Evolutionary conservation across 2,329 filamentous ascomycete species (phyloP).

Genomic region (Ascochyta fabae): DNA sequence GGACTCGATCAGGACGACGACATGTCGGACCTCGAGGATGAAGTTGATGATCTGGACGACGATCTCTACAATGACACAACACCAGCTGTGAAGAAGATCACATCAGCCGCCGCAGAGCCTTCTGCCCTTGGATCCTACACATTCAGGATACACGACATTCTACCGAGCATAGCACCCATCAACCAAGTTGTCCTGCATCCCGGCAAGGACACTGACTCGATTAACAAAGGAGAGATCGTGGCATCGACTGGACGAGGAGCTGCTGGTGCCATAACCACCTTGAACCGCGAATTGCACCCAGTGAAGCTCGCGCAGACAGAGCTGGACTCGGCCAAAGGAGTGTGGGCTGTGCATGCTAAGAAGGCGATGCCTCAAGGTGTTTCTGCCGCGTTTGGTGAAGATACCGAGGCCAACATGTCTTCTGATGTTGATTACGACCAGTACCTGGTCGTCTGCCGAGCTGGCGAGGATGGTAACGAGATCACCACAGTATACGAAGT

Average conservation of each 20-base stretch:
- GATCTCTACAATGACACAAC: conserved; percentile 69
- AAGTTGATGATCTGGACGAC: conserved; percentile 61
- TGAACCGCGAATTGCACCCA: conserved; percentile 80
- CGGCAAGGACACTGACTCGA: conserved; percentile 28
- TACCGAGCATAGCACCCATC: conserved; percentile 81
- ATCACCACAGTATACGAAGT: conserved; percentile 79
- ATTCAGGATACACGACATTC: conserved; percentile 78
- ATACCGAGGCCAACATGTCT: conserved; percentile 47
- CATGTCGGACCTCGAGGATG: conserved; percentile 60
- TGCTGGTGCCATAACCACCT: conserved; percentile 72
- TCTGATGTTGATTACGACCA: conserved; percentile 71
- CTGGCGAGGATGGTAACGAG: conserved; percentile 69
- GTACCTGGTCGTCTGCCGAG: conserved; percentile 82
- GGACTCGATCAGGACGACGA: conserved; percentile 62
- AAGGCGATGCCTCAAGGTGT: conserved; percentile 68
- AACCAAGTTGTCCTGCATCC: conserved; percentile 73
- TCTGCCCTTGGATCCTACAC: conserved; percentile 68
- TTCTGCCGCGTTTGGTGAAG: conserved; percentile 55
- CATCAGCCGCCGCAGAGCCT: conserved; percentile 45
- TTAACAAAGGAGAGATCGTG: conserved; percentile 58
- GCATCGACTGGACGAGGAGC: conserved; percentile 67
- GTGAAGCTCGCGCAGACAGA: conserved; percentile 72
- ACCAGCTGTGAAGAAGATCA: conserved; percentile 50
- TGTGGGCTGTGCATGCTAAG: conserved; percentile 81
- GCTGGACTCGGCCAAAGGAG: conserved; percentile 73